A percentile compares a stretch with the other conserved stretches of the same genome.
phyloP scores from a whole-genome alignment of 225 moss, liverwort and hornwort species.

The Asterella californica region DNA sequence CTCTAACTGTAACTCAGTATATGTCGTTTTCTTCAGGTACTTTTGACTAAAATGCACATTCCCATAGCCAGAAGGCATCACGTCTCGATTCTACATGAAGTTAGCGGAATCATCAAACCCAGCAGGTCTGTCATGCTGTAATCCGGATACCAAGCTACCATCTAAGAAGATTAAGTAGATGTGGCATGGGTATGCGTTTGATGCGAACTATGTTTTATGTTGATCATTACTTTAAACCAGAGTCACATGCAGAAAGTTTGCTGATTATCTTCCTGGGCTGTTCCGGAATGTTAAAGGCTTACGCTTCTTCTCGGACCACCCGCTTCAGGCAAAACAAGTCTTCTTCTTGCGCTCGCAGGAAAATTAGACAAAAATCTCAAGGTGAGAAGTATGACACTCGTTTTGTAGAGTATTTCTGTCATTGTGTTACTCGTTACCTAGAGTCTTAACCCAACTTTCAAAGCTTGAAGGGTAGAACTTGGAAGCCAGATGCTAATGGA shows the following conservation, averaged over 20 bases:
- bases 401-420: background rate
- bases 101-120: constrained; percentile 32
- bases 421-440: background rate
- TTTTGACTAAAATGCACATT: constrained; percentile 21
- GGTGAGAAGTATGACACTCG: constrained; percentile 12
- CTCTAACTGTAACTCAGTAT: too few species aligned
- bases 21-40: background rate
- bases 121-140: constrained; percentile 14
- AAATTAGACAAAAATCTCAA: constrained; percentile 21
- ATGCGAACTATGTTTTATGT: background rate
- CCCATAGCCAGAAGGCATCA: constrained; percentile 20
- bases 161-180: background rate
- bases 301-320: constrained; percentile 41
- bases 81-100: constrained; percentile 19
- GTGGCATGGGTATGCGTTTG: background rate
- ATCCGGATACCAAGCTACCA: background rate
- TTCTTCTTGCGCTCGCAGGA: constrained; percentile 32
- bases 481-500: background rate
- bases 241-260: background rate
- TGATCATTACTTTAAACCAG: background rate
- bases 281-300: constrained; percentile 15
- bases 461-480: background rate
- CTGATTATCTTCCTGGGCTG: background rate
- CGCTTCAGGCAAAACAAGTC: constrained; percentile 29
- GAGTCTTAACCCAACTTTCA: background rate